Evolutionary conservation across 2,329 filamentous ascomycete genomes (phyloP).

Genomic region (Catunica adiposa): DNA sequence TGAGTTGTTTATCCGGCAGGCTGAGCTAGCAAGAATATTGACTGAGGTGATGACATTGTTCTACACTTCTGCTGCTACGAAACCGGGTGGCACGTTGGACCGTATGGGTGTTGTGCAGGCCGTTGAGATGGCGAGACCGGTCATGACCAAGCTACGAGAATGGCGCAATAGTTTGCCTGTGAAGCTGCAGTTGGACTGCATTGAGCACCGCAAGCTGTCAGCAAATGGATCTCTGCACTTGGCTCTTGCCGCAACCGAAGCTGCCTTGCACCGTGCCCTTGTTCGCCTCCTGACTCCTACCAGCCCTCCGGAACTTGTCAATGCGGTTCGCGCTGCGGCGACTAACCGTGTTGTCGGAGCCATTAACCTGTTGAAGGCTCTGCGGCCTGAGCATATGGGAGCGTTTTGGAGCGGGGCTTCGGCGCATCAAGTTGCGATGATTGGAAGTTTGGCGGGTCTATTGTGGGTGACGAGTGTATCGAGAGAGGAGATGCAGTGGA

Average conservation of each 20-base stretch:
- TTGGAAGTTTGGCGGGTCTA: slow-evolving; percentile 20
- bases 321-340: slow-evolving; percentile 17
- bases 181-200: slow-evolving; percentile 26
- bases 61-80: slow-evolving; percentile 15
- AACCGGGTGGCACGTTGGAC: slow-evolving; percentile 10
- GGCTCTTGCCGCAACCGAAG: slow-evolving; percentile 28
- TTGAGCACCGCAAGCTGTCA: slow-evolving; percentile 23
- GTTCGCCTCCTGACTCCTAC: slow-evolving; percentile 18
- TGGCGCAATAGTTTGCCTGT: slow-evolving; percentile 30
- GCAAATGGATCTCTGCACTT: slow-evolving; percentile 26
- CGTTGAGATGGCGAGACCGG: slow-evolving; percentile 30
- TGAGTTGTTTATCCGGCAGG: slow-evolving; percentile 28
- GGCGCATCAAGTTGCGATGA: slow-evolving; percentile 19
- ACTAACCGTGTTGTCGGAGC: slow-evolving; percentile 21
- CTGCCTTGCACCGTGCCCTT: slow-evolving; percentile 28
- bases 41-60: slow-evolving; percentile 24
- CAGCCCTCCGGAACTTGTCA: slow-evolving; percentile 11
- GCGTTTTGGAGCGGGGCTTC: slow-evolving; percentile 26
- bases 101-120: slow-evolving; percentile 17
- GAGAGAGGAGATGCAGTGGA: slow-evolving; percentile 24
- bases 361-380: slow-evolving; percentile 22
- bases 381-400: slow-evolving; percentile 24
- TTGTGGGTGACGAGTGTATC: slow-evolving; percentile 16
- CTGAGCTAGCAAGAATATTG: slow-evolving; percentile 27
- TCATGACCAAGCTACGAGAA: slow-evolving; percentile 29